phyloP scores from a whole-genome alignment of 1,284 basidiomycete genomes.

The Wolfiporia cocos region DNA sequence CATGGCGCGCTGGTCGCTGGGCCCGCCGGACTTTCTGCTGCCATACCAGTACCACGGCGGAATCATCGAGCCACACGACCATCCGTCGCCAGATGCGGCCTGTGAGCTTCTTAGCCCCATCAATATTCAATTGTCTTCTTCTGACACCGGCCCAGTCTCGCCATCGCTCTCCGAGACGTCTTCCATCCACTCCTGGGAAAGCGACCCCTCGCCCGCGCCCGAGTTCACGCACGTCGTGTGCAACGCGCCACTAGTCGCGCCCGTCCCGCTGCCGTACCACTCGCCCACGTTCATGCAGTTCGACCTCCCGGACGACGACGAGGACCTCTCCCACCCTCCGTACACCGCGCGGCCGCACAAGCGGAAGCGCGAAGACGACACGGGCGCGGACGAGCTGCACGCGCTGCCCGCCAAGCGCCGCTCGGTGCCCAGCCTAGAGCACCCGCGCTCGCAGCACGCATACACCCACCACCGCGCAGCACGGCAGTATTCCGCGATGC shows the following conservation, averaged over 20 bases:
- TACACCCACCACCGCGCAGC: no score
- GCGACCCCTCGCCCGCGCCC: conserved; percentile 21
- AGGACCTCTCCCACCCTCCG: conserved; percentile 63
- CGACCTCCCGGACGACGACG: conserved; percentile 60
- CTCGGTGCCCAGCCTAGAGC: conserved; percentile 3
- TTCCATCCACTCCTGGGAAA: conserved; percentile 19
- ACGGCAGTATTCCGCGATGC: no score
- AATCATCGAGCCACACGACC: neutral
- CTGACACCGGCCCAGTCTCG: conserved; percentile 21
- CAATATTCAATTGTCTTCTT: no score
- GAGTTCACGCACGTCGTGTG: conserved; percentile 43
- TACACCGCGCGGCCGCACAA: conserved; percentile 49
- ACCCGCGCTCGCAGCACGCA: no score
- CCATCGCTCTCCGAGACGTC: conserved; percentile 38
- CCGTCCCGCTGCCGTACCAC: conserved; percentile 61
- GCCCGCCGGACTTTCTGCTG: conserved; percentile 19
- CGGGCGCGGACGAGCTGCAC: conserved; percentile 1
- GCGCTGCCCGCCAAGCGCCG: conserved; percentile 17
- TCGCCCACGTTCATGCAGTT: conserved; percentile 61
- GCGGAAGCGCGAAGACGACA: conserved; percentile 42
- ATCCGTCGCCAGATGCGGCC: conserved; percentile 1
- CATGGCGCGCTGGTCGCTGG: conserved; percentile 13
- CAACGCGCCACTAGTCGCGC: conserved; percentile 58
- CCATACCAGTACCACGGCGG: conserved; percentile 15
- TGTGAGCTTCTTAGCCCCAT: conserved; percentile 13